phyloP scores from a whole-genome alignment of 176 grass and related monocot genomes.

The Eragrostis nindensis region DNA sequence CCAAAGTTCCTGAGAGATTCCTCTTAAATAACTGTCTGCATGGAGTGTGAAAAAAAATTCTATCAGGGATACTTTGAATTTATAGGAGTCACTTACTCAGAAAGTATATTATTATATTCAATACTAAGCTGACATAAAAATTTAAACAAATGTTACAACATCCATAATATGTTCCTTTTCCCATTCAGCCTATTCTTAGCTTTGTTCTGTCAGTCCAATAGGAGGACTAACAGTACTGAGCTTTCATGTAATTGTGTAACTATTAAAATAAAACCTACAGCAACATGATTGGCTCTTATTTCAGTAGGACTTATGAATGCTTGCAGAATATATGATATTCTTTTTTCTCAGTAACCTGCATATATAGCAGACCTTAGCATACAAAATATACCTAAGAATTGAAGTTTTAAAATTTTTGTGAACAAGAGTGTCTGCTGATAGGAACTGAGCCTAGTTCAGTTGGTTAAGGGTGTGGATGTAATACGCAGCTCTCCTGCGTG shows the following conservation, averaged over 20 bases:
- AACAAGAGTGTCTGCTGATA: neutral
- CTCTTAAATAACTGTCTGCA: slow-evolving; percentile 80
- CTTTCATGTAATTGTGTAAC: slow-evolving; percentile 7
- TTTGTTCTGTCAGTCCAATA: neutral
- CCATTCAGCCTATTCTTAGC: too few species aligned
- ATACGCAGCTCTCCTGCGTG: too few species aligned
- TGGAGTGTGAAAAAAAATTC: neutral
- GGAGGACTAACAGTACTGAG: neutral
- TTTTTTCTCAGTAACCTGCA: neutral
- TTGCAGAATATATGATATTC: slow-evolving; percentile 12
- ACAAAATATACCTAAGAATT: neutral
- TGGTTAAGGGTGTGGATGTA: too few species aligned
- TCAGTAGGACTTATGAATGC: slow-evolving; percentile 1
- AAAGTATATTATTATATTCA: neutral
- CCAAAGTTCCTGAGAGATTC: slow-evolving; percentile 87
- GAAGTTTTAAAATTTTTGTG: neutral
- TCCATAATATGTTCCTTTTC: neutral
- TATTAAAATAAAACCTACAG: neutral
- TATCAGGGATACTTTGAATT: slow-evolving; percentile 18
- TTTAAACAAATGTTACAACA: neutral
- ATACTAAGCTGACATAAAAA: neutral
- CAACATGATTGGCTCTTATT: slow-evolving; percentile 1
- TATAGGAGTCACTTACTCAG: neutral
- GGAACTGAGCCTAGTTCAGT: too few species aligned
- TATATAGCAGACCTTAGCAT: neutral